Conservation (phyloP, 1,139 yeast species). For the Debaryomycetaceae sp. region DNA sequence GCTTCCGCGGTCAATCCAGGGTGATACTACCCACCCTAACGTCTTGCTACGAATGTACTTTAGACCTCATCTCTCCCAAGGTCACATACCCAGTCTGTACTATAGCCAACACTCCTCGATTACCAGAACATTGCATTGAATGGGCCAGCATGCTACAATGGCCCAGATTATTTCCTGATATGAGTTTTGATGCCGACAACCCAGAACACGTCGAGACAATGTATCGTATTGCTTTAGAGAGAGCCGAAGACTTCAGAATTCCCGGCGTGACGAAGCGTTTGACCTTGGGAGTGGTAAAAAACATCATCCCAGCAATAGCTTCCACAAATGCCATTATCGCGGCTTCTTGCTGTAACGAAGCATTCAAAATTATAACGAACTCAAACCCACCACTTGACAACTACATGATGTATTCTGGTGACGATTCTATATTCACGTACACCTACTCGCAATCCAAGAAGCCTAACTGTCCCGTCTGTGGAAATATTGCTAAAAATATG, state of each 20-base stretch:
- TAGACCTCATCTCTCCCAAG: constrained; percentile 69
- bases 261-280: constrained; percentile 67
- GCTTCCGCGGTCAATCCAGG: constrained; percentile 88
- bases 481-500: constrained; percentile 37
- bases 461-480: constrained; percentile 74
- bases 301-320: constrained; percentile 91
- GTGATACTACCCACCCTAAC: constrained; percentile 81
- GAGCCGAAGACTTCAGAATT: constrained; percentile 69
- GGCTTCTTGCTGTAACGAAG: constrained; percentile 87
- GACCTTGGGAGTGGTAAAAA: constrained; percentile 86
- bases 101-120: constrained; percentile 86
- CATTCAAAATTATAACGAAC: constrained; percentile 70
- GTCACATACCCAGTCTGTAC: constrained; percentile 89
- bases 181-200: constrained; percentile 63
- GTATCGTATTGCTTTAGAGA: constrained; percentile 46
- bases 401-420: constrained; percentile 86
- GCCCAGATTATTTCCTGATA: constrained; percentile 49
- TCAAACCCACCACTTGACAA: constrained; percentile 68
- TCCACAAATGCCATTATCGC: constrained; percentile 93
- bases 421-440: constrained; percentile 70
- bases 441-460: constrained; percentile 62
- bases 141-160: constrained; percentile 83
- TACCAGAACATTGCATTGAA: constrained; percentile 93
- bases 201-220: constrained; percentile 69
- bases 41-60: constrained; percentile 91